Percentiles rank a stretch among this genome's conserved stretches.
Evolutionary conservation across 2,329 filamentous ascomycete species (phyloP).

Genomic region (Penicillium corylophilum): DNA sequence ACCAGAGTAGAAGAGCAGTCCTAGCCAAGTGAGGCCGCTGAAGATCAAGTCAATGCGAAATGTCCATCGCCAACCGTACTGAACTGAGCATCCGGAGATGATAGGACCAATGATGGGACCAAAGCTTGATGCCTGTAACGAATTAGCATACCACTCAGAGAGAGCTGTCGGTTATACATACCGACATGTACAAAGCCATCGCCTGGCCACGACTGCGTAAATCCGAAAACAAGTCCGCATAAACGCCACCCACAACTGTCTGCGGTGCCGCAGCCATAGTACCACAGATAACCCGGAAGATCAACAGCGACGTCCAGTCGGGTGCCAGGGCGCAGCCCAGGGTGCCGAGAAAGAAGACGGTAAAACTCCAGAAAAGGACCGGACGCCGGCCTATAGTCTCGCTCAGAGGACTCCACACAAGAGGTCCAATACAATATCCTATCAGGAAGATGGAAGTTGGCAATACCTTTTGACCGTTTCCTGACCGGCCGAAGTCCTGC

Average conservation of each 20-base stretch:
- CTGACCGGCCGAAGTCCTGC: conserved; percentile 30
- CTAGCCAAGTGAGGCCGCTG: conserved; percentile 57
- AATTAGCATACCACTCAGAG: neutral
- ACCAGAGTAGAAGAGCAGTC: conserved; percentile 61
- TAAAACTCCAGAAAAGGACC: conserved; percentile 52
- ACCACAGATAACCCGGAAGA: conserved; percentile 47
- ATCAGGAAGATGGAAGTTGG: conserved; percentile 40
- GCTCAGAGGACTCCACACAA: conserved; percentile 45
- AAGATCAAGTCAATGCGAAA: conserved; percentile 65
- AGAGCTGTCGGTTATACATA: conserved; percentile 11
- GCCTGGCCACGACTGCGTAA: conserved; percentile 37
- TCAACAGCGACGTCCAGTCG: conserved; percentile 39
- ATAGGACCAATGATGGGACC: conserved; percentile 46
- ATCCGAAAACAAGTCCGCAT: conserved; percentile 47
- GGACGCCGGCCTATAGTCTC: conserved; percentile 42
- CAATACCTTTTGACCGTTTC: conserved; percentile 30
- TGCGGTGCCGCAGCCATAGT: conserved; percentile 43
- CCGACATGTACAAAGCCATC: conserved; percentile 45
- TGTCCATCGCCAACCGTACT: conserved; percentile 47
- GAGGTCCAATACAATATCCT: conserved; percentile 42
- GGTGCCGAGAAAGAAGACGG: conserved; percentile 41
- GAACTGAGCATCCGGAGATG: conserved; percentile 45
- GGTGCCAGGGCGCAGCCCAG: conserved; percentile 46
- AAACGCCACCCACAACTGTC: conserved; percentile 47
- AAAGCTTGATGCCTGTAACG: conserved; percentile 34